These are phyloP conservation scores for Tremellales sp. DNA, from an alignment of 1,284 basidiomycete genomes.

Conservation along the genomic window DNA sequence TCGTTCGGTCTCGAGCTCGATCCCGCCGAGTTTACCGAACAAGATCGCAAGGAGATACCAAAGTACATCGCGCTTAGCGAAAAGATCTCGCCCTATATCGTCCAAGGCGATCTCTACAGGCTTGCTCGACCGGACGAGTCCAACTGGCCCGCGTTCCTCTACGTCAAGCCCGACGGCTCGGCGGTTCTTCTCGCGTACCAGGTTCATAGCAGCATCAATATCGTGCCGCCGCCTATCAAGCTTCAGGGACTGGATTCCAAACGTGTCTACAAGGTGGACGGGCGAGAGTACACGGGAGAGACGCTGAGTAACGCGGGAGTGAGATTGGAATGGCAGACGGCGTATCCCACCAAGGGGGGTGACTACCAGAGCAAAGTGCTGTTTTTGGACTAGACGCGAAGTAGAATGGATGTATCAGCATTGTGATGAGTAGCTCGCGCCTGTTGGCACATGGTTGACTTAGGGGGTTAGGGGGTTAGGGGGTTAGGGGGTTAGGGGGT, in stretches of 20 bases:
- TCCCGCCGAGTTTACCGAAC: slow-evolving; percentile 11
- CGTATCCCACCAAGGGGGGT: no score
- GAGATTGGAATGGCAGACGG: neutral
- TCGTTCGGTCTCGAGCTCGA: slow-evolving; percentile 37
- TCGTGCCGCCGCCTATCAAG: slow-evolving; percentile 9
- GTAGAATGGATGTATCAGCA: no score
- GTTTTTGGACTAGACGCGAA: slow-evolving; percentile 2
- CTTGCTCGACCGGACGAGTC: slow-evolving; percentile 15
- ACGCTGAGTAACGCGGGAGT: slow-evolving; percentile 16
- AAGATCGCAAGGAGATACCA: slow-evolving; percentile 21
- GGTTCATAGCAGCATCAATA: slow-evolving; percentile 1
- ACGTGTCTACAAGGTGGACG: slow-evolving; percentile 15
- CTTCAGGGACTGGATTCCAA: slow-evolving; percentile 17
- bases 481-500: no score
- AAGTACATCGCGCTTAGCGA: slow-evolving; percentile 17
- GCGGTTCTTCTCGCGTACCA: slow-evolving; percentile 17
- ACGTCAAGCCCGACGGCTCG: slow-evolving; percentile 5
- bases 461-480: no score
- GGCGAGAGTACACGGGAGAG: slow-evolving; percentile 5
- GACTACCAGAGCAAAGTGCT: slow-evolving; percentile 17
- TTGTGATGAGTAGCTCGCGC: no score
- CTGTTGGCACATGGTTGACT: no score
- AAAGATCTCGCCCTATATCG: slow-evolving; percentile 19
- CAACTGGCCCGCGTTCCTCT: slow-evolving; percentile 30
- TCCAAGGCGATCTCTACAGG: slow-evolving; percentile 27